phyloP scores from a whole-genome alignment of 345 rosid species.

The Aquilaria sinensis region DNA sequence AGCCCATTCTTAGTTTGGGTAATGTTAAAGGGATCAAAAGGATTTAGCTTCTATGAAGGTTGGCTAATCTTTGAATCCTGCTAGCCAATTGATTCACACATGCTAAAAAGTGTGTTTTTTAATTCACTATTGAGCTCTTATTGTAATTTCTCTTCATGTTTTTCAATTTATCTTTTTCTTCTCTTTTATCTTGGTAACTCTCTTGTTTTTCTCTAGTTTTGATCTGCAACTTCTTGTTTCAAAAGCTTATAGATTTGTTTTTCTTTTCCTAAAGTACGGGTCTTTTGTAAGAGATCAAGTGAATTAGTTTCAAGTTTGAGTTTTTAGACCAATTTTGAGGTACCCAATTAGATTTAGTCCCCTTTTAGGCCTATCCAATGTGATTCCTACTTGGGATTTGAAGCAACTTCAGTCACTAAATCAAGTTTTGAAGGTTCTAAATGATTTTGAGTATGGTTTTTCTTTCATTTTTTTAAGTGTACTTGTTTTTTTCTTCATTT shows the following conservation, averaged over 20 bases:
- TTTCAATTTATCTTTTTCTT: not conserved
- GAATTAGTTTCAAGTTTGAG: conserved; percentile 8
- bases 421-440: conserved; percentile 13
- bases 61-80: no score
- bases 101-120: no score
- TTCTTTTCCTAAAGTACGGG: conserved; percentile 14
- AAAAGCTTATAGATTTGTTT: conserved; percentile 11
- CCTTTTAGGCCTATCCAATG: conserved; percentile 8
- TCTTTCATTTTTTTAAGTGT: not conserved
- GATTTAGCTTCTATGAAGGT: no score
- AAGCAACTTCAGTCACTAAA: not conserved
- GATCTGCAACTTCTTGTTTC: not conserved
- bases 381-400: conserved; percentile 15
- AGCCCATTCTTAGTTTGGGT: no score
- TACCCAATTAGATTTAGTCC: conserved; percentile 21
- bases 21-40: no score
- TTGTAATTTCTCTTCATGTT: no score
- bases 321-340: conserved; percentile 16
- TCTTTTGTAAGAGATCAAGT: conserved; percentile 16
- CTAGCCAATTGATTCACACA: no score
- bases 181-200: conserved; percentile 5
- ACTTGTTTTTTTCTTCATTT: not conserved
- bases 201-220: not conserved
- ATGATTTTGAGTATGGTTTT: conserved; percentile 22
- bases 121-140: no score